Conservation (phyloP, 2,329 filamentous ascomycete species). For the Fusarium annulatum region DNA sequence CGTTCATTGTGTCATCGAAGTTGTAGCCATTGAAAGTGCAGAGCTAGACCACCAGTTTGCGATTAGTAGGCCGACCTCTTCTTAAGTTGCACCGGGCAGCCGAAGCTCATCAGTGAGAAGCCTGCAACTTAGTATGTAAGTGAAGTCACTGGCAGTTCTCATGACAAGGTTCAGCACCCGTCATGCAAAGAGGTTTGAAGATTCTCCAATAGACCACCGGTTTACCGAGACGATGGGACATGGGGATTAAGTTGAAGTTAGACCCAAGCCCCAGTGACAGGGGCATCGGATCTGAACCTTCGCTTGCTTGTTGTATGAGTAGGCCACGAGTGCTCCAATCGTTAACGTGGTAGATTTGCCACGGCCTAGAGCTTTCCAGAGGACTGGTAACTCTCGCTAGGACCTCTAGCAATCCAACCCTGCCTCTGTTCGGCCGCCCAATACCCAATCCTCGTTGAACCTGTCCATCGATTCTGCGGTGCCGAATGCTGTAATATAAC, state of each 20-base stretch:
- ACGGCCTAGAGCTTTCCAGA: constrained; percentile 39
- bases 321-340: constrained; percentile 14
- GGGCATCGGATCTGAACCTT: constrained; percentile 27
- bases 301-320: constrained; percentile 7
- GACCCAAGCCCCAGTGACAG: constrained; percentile 19
- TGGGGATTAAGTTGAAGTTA: constrained; percentile 24
- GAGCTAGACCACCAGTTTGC: background rate
- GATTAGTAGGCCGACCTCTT: background rate
- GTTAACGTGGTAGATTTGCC: constrained; percentile 27
- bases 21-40: background rate
- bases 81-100: background rate
- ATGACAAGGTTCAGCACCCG: too few relatives aligned
- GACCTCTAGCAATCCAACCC: constrained; percentile 25
- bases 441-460: background rate
- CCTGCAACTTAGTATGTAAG: too few relatives aligned
- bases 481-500: constrained; percentile 3
- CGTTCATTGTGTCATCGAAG: background rate
- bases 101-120: background rate
- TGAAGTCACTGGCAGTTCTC: too few relatives aligned
- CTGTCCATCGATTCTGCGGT: background rate
- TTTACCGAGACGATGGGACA: constrained; percentile 7
- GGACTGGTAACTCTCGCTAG: constrained; percentile 40
- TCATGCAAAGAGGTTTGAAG: constrained; percentile 10
- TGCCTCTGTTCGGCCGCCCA: constrained; percentile 30
- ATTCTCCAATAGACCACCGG: background rate